Conservation (phyloP, 495 filamentous ascomycete species). For the Aspergillus saccharolyticus region DNA sequence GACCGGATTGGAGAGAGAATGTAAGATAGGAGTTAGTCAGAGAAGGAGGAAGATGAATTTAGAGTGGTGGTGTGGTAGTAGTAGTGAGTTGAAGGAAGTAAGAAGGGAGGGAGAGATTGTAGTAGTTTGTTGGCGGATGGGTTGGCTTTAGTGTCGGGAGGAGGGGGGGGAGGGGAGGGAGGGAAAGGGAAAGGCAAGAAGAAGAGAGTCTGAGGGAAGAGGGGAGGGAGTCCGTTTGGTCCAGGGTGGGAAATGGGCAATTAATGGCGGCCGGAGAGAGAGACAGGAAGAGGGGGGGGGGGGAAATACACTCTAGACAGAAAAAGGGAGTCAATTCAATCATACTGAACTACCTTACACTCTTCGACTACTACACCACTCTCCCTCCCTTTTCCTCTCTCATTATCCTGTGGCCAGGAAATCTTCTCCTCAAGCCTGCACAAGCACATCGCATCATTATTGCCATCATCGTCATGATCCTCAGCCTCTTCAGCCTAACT, state of each 20-base stretch:
- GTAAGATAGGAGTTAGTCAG: too few relatives aligned
- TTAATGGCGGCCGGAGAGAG: not conserved
- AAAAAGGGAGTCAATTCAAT: not conserved
- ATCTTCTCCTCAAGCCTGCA: not conserved
- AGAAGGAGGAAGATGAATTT: too few relatives aligned
- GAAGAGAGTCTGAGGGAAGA: too few relatives aligned
- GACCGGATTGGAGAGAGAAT: too few relatives aligned
- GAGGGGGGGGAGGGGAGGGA: slow-evolving; percentile 20
- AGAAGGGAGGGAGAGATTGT: too few relatives aligned
- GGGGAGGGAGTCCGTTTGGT: slow-evolving; percentile 8
- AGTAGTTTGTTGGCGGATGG: too few relatives aligned
- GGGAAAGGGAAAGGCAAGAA: too few relatives aligned
- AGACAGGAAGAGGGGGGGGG: slow-evolving; percentile 23
- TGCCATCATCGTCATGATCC: not conserved
- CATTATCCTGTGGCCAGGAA: not conserved
- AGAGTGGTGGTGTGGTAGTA: too few relatives aligned
- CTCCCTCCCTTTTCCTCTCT: slow-evolving; percentile 1
- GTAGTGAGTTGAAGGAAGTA: too few relatives aligned
- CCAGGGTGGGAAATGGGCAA: slow-evolving; percentile 2
- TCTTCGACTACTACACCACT: not conserved
- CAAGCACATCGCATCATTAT: not conserved
- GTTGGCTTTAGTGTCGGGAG: not conserved
- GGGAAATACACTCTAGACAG: slow-evolving; percentile 21
- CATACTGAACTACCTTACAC: not conserved
- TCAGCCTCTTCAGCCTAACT: not conserved